Base-by-base conservation (phyloP, 805 yeast species). In the Candida koratica region DNA sequence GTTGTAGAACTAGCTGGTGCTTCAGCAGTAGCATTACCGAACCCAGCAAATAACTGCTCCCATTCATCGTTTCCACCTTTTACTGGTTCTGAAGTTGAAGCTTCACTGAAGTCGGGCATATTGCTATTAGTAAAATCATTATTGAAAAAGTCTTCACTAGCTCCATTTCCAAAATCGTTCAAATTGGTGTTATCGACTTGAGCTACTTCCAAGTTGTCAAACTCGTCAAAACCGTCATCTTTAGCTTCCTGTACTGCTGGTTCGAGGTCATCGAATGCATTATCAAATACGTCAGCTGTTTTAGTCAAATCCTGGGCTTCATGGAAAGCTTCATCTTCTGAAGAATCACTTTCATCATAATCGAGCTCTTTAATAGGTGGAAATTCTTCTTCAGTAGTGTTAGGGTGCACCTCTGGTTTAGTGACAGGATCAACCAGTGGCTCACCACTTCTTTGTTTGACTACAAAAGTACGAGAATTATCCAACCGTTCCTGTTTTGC, bases 1-100 rank as follows among this genome's bases (percentile, higher is more conserved):
- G 20, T 15, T 3, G 17, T 35, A 14, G 51, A 48, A 4, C 47
- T 38, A 6, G 7, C 9, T n/a, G n/a, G n/a, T n/a, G 42, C 40
- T 34, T 43, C 46, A 4, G 53, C 51, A 14, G 37, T 26, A 8
- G 29, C 36, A 42, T 81, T 82, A 12, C 90, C 89, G 55, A 85
- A 84, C 0, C 94, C 95, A 3, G 94, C 90, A 64, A 88, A 88
- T 17, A 88, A 72, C 61, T 86, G 89, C 52, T 88, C 96, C 97
- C 97, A 88, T 56, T 88, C 97, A 51, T 86, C 95, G 36, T 69
- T 73, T 19, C 62, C 41, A 51, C 59, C 42, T 10, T 38, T 42
- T 15, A 34, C 31, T 31, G 41, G 38, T 10, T 17, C 22, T 24
- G 32, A 24, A 20, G 23, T 7, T 20, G 7, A 39, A 10, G 23